These are phyloP conservation scores for Salix exigua DNA, from an alignment of 345 rosid species.

Conservation along the genomic window DNA sequence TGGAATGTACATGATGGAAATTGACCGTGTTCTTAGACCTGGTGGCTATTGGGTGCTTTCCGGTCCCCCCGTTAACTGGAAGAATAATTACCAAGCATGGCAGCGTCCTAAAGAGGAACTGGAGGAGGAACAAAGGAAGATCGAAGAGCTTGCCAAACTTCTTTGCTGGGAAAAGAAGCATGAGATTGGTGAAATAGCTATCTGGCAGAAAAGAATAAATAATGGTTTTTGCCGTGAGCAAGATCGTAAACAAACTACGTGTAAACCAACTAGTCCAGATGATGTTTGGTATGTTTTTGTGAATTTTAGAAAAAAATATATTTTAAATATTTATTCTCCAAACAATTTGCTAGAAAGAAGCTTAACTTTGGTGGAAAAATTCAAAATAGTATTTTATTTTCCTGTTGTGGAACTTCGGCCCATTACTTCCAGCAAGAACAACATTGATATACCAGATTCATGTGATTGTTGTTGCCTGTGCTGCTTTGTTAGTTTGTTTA, in stretches of 20 bases:
- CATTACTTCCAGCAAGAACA: background rate
- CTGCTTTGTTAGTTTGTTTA: background rate
- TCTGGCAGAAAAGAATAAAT: slow-evolving; percentile 30
- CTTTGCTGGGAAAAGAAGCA: slow-evolving; percentile 39
- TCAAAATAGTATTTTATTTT: too few species aligned
- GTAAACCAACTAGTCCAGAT: slow-evolving; percentile 25
- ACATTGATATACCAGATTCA: background rate
- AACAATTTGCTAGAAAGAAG: too few species aligned
- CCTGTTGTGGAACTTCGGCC: too few species aligned
- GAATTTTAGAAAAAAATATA: background rate
- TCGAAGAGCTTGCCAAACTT: slow-evolving; percentile 27
- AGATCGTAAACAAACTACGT: slow-evolving; percentile 15
- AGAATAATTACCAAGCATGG: slow-evolving; percentile 27
- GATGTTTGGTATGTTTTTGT: slow-evolving; percentile 22
- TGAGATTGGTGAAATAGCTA: slow-evolving; percentile 30
- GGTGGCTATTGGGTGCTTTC: slow-evolving; percentile 37
- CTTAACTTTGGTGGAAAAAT: too few species aligned
- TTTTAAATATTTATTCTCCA: too few species aligned
- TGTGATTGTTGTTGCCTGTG: background rate
- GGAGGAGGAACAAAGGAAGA: slow-evolving; percentile 24
- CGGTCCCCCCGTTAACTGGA: slow-evolving; percentile 35
- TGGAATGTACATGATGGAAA: slow-evolving; percentile 37
- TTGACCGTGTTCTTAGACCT: slow-evolving; percentile 33
- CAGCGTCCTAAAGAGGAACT: slow-evolving; percentile 31
- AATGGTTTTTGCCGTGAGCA: slow-evolving; percentile 16